Base-by-base conservation (phyloP, 805 yeast genomes). In the Hanseniaspora clermontiae region DNA sequence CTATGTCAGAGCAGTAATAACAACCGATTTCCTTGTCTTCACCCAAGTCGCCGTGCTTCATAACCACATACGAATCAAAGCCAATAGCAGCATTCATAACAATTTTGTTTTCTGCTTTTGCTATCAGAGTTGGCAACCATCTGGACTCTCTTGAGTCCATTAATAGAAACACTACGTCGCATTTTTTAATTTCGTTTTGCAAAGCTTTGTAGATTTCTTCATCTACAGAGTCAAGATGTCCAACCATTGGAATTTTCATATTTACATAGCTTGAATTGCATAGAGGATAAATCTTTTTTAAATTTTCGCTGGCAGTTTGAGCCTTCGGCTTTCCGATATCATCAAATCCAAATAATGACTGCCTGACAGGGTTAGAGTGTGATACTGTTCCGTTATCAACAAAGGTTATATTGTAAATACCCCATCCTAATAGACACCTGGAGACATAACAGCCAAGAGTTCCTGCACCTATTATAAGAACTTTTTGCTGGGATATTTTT, bases 61-160 rank as follows among this genome's bases (percentile, higher is more conserved):
- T 87, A 0, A 91, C 97, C 50, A 93, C 71, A 66, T 81, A 93
- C 58, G 95, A 83, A 63, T 91, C 98, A 72, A 90, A 93, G 0
- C 99, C 99, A 38, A 93, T 72, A 0, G 98, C 98, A 0, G 95
- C 93, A 69, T 90, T 93, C 42, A 93, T 79, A 1, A 90, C 95
- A 10, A 80, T 73, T 66, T 93, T 93, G 49, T 75, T 66, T 64
- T 77, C 70, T 1, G 82, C 82, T 55, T 79, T 74, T 0, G 88
- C 87, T 42, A 93, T 68, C 0, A 91, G 80, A 0, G 97, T 84
- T 1, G 99, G 99, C n/a, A 93, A 73, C 99, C 99, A 93, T 60
- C 99, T 76, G 0, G 96, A 80, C 66, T 93, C 99, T 55, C 99
- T 76, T 5, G 97, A 88, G 66, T 93, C 99, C 85, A 90, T 87